phyloP scores from a whole-genome alignment of 768 basidiomycete species.

The Leccinum pellstonianum region DNA sequence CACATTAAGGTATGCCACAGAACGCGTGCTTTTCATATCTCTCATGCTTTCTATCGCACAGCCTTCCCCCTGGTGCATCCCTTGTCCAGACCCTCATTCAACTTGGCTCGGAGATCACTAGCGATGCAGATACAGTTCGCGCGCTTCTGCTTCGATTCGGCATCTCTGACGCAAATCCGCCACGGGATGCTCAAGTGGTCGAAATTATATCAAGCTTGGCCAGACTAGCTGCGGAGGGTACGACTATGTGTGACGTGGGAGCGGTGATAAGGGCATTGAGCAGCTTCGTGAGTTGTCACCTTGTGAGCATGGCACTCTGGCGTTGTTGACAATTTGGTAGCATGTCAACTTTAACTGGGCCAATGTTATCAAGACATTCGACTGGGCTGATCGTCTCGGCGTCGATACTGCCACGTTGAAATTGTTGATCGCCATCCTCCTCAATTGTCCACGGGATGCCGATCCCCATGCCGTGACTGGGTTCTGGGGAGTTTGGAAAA shows the following conservation, averaged over 20 bases:
- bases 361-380: constrained; percentile 80
- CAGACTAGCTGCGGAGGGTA: constrained; percentile 70
- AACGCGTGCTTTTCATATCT: constrained; percentile 12
- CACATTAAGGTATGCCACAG: constrained; percentile 59
- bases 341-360: constrained; percentile 74
- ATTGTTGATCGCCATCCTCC: constrained; percentile 82
- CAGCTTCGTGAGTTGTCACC: constrained; percentile 59
- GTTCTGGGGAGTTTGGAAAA: constrained; percentile 85
- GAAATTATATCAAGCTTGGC: constrained; percentile 71
- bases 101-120: constrained; percentile 77
- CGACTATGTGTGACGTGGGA: constrained; percentile 69
- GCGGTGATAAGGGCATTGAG: constrained; percentile 69
- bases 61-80: constrained; percentile 63
- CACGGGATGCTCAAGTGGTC: constrained; percentile 64
- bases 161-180: constrained; percentile 68
- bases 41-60: constrained; percentile 31
- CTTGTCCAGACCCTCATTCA: constrained; percentile 76
- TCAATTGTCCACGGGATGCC: constrained; percentile 74
- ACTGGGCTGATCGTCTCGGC: constrained; percentile 77
- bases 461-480: constrained; percentile 80
- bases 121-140: constrained; percentile 66
- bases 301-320: not conserved
- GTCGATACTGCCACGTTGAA: constrained; percentile 90
- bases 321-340: constrained; percentile 38
- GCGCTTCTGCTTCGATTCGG: constrained; percentile 74